These are phyloP conservation scores for Plasmodium coatneyi DNA, from an alignment of 169 alveolate genomes.

Conservation along the genomic window DNA sequence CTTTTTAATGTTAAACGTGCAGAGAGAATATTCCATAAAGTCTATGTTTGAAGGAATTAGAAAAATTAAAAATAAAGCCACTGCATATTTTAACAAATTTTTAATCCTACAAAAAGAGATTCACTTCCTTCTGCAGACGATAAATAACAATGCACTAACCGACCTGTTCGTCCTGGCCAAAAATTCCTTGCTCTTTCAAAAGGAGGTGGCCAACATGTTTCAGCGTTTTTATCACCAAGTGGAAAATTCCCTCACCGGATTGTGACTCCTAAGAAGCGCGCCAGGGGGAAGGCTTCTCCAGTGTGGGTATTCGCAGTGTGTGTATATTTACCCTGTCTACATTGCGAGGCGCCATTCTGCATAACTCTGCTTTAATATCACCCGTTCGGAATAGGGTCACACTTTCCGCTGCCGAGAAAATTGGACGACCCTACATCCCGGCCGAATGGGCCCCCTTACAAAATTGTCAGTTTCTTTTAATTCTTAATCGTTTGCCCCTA, in stretches of 20 bases:
- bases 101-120: constrained; percentile 52
- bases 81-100: constrained; percentile 18
- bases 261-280: neutral
- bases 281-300: neutral
- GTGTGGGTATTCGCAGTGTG: neutral
- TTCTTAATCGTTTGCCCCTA: neutral
- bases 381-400: neutral
- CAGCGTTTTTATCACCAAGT: constrained; percentile 26
- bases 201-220: constrained; percentile 16
- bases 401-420: neutral
- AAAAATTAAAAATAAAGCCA: constrained; percentile 13
- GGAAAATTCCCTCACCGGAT: constrained; percentile 19
- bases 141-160: constrained; percentile 34
- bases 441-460: neutral
- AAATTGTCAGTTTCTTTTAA: neutral
- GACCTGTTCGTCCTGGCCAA: constrained; percentile 32
- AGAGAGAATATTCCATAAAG: constrained; percentile 24
- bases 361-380: neutral
- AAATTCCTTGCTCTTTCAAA: constrained; percentile 44
- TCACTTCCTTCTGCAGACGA: neutral
- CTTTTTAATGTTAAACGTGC: constrained; percentile 18
- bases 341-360: neutral
- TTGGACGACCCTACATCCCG: neutral
- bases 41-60: constrained; percentile 19
- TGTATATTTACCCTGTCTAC: neutral